Percentiles rank a stretch among this genome's conserved stretches.
phyloP scores from a whole-genome alignment of 2,329 filamentous ascomycete species.

The Didymella exigua region DNA sequence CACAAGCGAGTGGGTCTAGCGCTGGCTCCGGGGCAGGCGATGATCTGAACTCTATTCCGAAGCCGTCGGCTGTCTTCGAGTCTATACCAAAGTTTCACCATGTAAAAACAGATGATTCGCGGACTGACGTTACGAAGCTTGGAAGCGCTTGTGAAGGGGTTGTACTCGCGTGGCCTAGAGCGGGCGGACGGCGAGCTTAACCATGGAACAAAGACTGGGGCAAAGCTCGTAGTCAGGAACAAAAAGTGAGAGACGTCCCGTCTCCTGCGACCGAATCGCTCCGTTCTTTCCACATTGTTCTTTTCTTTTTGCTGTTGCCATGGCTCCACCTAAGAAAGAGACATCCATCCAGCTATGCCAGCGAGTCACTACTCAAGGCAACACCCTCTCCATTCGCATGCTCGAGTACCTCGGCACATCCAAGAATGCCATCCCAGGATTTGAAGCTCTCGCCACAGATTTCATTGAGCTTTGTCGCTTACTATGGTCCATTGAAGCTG shows the following conservation, averaged over 20 bases:
- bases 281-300: not conserved
- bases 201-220: conserved; percentile 19
- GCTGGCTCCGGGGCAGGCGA: conserved; percentile 28
- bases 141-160: conserved; percentile 4
- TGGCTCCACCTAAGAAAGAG: conserved; percentile 47
- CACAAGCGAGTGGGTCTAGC: conserved; percentile 16
- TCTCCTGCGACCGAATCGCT: conserved; percentile 12
- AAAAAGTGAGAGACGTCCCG: conserved; percentile 23
- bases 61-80: conserved; percentile 14
- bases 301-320: conserved; percentile 15
- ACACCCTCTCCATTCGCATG: conserved; percentile 58
- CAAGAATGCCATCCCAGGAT: conserved; percentile 45
- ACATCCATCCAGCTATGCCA: conserved; percentile 60
- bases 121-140: conserved; percentile 1
- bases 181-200: conserved; percentile 22
- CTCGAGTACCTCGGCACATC: conserved; percentile 44
- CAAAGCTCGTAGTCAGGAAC: conserved; percentile 21
- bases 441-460: conserved; percentile 64
- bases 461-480: conserved; percentile 71
- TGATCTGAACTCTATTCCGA: conserved; percentile 23
- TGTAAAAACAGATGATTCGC: conserved; percentile 14
- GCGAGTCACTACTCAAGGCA: conserved; percentile 61
- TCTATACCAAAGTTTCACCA: conserved; percentile 14
- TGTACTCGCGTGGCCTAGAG: conserved; percentile 26
- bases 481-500: conserved; percentile 71